Evolutionary conservation across 148 eudicot species (phyloP).

Genomic region (Polygonum aviculare): DNA sequence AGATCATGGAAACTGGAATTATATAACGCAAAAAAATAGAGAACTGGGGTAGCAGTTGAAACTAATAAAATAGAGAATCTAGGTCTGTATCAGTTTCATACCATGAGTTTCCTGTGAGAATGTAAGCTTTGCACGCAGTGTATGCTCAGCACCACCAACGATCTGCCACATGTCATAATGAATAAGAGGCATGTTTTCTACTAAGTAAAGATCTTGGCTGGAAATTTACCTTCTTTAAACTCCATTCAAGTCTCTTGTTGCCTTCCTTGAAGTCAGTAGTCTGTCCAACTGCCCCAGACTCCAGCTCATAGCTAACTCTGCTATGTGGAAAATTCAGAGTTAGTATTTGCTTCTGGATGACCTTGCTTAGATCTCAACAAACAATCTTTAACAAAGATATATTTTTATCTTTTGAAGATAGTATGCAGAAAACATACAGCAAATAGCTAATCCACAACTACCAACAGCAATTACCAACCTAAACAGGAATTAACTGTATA

Average conservation of each 20-base stretch:
- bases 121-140: conserved; percentile 77
- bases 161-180: conserved; percentile 34
- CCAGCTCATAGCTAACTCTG: conserved; percentile 89
- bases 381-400: not conserved
- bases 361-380: not conserved
- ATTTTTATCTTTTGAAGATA: not conserved
- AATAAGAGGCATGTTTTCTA: not conserved
- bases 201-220: not conserved
- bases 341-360: not conserved
- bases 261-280: conserved; percentile 89
- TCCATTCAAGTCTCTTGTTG: conserved; percentile 85
- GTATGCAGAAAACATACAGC: not conserved
- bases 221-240: conserved; percentile 60
- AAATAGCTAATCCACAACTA: not conserved
- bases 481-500: not conserved
- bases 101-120: conserved; percentile 91
- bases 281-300: conserved; percentile 87
- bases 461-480: not conserved
- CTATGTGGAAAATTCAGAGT: conserved; percentile 2
- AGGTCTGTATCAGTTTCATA: conserved; percentile 13
- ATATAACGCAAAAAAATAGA: too few species aligned
- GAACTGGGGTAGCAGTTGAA: too few species aligned
- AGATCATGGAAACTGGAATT: too few species aligned
- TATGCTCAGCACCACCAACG: conserved; percentile 93
- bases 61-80: too few species aligned